phyloP scores from a whole-genome alignment of 2,329 filamentous ascomycete genomes.

The Ramichloridium luteum region DNA sequence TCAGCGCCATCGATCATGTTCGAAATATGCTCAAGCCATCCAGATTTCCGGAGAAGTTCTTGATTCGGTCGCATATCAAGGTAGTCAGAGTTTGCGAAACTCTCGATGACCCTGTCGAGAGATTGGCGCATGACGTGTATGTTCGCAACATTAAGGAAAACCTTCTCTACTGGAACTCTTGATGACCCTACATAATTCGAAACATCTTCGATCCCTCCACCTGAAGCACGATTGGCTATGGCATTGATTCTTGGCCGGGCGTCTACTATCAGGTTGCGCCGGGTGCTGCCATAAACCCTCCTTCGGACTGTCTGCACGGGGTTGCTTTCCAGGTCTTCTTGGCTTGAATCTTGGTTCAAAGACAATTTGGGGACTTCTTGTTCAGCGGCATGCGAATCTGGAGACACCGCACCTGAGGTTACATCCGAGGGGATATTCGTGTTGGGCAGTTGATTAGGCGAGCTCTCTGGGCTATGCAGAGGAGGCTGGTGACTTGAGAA shows the following conservation, averaged over 20 bases:
- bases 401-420: background rate
- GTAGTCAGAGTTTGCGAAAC: conserved; percentile 84
- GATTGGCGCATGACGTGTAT: conserved; percentile 97
- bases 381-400: conserved; percentile 10
- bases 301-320: conserved; percentile 1
- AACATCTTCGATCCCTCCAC: conserved; percentile 94
- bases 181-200: conserved; percentile 87
- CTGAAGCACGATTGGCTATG: conserved; percentile 83
- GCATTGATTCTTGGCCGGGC: conserved; percentile 90
- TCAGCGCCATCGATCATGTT: conserved; percentile 73
- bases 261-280: conserved; percentile 90
- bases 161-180: conserved; percentile 43
- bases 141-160: conserved; percentile 91
- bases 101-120: conserved; percentile 73
- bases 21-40: conserved; percentile 82
- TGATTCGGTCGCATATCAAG: conserved; percentile 69
- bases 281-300: conserved; percentile 73
- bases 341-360: no score
- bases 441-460: conserved; percentile 3
- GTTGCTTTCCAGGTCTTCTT: no score
- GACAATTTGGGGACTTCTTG: conserved; percentile 2
- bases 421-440: background rate
- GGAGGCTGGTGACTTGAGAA: conserved; percentile 52
- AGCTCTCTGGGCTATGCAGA: conserved; percentile 2
- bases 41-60: conserved; percentile 69